These are phyloP conservation scores for Candida pseudofarinosa DNA, from an alignment of 805 yeast genomes.

Conservation along the genomic window DNA sequence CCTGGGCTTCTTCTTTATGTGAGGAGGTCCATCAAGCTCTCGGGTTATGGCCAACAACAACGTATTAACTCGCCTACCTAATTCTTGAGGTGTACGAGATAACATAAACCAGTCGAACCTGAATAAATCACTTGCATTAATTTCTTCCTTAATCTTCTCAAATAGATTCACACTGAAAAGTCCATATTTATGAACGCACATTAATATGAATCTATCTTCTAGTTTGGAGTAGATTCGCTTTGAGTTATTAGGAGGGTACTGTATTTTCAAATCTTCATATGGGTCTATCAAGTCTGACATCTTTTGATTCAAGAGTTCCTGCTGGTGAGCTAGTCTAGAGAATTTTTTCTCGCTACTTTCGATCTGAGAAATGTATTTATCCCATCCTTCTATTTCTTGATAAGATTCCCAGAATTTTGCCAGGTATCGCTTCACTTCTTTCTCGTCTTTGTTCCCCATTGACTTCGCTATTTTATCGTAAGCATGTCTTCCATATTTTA, in stretches of 20 bases:
- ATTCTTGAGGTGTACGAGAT: conserved; percentile 68
- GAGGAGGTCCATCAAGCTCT: conserved; percentile 62
- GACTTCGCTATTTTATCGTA: conserved; percentile 48
- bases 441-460: conserved; percentile 51
- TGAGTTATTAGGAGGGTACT: conserved; percentile 81
- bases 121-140: conserved; percentile 54
- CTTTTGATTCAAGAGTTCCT: conserved; percentile 50
- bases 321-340: conserved; percentile 52
- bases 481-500: conserved; percentile 58
- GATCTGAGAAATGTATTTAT: conserved; percentile 66
- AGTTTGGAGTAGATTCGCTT: conserved; percentile 64
- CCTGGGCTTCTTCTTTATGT: conserved; percentile 39
- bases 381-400: conserved; percentile 61
- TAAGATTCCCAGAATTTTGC: conserved; percentile 61
- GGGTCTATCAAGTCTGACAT: conserved; percentile 55
- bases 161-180: conserved; percentile 53
- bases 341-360: conserved; percentile 69
- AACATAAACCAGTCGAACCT: conserved; percentile 70
- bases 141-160: conserved; percentile 65
- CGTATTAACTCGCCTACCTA: conserved; percentile 66
- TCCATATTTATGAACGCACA: conserved; percentile 63
- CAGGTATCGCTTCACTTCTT: conserved; percentile 58
- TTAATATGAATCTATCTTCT: conserved; percentile 66
- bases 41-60: conserved; percentile 63
- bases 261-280: conserved; percentile 56